A percentile compares a stretch with the other conserved stretches of the same genome.
Evolutionary conservation across 2,329 filamentous ascomycete species (phyloP).

Genomic region (Aureobasidium sp.): DNA sequence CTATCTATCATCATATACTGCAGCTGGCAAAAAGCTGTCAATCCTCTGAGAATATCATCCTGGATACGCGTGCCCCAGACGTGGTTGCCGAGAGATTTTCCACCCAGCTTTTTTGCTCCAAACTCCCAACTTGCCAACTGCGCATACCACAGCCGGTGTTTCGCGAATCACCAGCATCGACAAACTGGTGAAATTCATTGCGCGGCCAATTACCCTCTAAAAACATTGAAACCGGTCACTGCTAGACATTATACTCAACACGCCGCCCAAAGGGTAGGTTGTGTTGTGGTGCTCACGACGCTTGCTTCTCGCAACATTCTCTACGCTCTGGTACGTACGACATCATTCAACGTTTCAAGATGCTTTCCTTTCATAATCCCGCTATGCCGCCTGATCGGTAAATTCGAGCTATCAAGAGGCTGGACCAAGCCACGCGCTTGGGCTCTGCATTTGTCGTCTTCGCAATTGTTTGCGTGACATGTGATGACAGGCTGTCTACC

Average conservation of each 20-base stretch:
- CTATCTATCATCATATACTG: too few relatives aligned
- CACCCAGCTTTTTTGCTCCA: background rate
- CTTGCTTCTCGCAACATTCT: background rate
- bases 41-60: too few relatives aligned
- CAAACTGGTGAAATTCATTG: background rate
- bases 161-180: background rate
- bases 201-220: background rate
- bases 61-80: background rate
- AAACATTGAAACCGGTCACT: background rate
- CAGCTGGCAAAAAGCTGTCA: background rate
- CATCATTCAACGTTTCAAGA: background rate
- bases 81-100: conserved; percentile 6
- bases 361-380: background rate
- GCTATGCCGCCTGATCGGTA: background rate
- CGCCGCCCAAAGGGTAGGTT: background rate
- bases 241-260: background rate
- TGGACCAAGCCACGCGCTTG: conserved; percentile 8
- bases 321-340: conserved; percentile 3
- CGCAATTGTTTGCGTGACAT: conserved; percentile 1
- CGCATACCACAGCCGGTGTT: background rate
- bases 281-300: background rate
- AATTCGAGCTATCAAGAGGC: background rate
- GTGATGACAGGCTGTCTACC: background rate
- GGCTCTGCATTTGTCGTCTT: background rate
- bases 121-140: background rate